phyloP scores from a whole-genome alignment of 495 filamentous ascomycete genomes.

The Tricharina praecox region DNA sequence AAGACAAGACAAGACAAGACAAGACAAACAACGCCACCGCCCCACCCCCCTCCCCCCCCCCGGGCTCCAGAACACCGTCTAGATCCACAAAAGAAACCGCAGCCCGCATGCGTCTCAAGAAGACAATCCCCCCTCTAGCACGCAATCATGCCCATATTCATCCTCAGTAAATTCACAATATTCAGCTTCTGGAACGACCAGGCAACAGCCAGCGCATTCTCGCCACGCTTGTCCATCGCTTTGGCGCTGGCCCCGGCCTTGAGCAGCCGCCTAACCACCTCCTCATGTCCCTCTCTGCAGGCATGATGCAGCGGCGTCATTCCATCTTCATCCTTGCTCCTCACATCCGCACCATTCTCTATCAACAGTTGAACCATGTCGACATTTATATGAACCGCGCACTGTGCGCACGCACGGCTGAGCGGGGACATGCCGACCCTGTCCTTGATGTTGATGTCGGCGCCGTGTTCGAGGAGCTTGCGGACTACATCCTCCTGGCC shows the following conservation, averaged over 20 bases:
- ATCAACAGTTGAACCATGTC: neutral
- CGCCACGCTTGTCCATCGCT: neutral
- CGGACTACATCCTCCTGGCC: neutral
- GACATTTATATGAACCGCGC: slow-evolving; percentile 3
- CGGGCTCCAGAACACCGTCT: too few relatives aligned
- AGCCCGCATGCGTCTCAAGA: too few relatives aligned
- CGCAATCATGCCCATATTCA: slow-evolving; percentile 9
- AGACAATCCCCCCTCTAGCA: too few relatives aligned
- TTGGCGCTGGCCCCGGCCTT: neutral
- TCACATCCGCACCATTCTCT: neutral
- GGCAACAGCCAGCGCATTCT: slow-evolving; percentile 1
- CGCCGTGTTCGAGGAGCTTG: slow-evolving; percentile 12
- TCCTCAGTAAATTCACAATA: slow-evolving; percentile 1
- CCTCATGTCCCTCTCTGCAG: neutral
- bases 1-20: too few relatives aligned
- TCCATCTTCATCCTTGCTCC: neutral
- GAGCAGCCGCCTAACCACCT: neutral
- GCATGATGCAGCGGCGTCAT: slow-evolving; percentile 5
- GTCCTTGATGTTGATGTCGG: slow-evolving; percentile 11
- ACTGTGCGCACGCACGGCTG: slow-evolving; percentile 9
- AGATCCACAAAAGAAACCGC: too few relatives aligned
- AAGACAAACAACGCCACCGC: too few relatives aligned
- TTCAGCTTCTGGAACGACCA: neutral
- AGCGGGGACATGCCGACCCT: slow-evolving; percentile 6
- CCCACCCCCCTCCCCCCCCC: too few relatives aligned